Evolutionary conservation across 2,329 filamentous ascomycete species (phyloP).

Genomic region (Arthrobotrys megalospora): DNA sequence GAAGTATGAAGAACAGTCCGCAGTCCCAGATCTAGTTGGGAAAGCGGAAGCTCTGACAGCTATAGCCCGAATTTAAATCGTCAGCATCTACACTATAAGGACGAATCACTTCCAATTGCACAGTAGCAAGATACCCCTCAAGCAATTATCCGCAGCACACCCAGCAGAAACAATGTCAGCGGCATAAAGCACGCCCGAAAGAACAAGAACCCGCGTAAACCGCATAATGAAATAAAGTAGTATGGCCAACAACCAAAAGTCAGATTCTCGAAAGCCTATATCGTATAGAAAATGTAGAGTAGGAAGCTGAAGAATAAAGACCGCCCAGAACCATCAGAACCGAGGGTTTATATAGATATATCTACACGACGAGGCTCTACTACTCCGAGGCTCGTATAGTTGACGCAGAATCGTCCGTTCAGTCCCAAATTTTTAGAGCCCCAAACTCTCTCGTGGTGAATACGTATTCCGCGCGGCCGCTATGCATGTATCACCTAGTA

Average conservation of each 20-base stretch:
- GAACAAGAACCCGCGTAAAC: not conserved
- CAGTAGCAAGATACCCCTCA: constrained; percentile 10
- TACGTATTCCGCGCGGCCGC: not conserved
- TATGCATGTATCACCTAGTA: not conserved
- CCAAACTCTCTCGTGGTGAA: not conserved
- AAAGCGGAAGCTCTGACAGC: constrained; percentile 26
- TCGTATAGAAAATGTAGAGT: not conserved
- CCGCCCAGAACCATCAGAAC: not conserved
- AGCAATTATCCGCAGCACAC: constrained; percentile 28
- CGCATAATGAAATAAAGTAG: not conserved
- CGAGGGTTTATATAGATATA: constrained; percentile 3
- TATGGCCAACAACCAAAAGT: not conserved
- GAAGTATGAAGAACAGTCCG: constrained; percentile 32
- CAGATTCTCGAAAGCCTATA: too few relatives aligned
- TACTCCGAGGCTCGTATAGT: too few relatives aligned
- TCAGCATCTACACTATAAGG: not conserved
- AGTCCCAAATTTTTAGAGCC: not conserved
- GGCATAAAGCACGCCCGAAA: not conserved
- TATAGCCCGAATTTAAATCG: not conserved
- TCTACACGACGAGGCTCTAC: not conserved
- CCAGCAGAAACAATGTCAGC: constrained; percentile 11
- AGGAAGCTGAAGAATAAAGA: not conserved
- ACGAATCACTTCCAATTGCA: not conserved
- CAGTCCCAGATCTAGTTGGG: constrained; percentile 28
- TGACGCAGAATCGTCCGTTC: not conserved